Evolutionary conservation across 352 stramenopile species (phyloP), one percentile per base, ranked within the genome.

Genomic region (Phytophthora quininea): DNA sequence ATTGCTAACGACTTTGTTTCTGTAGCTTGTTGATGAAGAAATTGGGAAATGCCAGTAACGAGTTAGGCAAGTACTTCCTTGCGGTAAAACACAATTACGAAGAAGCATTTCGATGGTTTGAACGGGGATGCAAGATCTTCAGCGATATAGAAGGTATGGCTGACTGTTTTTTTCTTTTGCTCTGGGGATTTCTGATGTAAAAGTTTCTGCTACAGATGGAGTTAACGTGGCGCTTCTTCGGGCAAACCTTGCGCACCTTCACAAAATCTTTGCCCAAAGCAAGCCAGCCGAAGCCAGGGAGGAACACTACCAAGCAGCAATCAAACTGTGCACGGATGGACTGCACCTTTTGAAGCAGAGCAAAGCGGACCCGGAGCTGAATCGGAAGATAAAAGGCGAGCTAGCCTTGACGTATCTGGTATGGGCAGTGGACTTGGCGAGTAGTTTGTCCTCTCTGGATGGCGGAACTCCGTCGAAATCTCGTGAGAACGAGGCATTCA

Each of bases 1-100:
- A 71, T 43, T 19, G n/a, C 52, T 75, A 58, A 78, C 19, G 32
- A 12, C 59, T 9, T 52, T 40, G 10, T 69, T 57, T 69, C 47
- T 60, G 35, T 74, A 95, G 87, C 32, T 58, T 88, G 40, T 58
- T 96, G 54, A 92, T 96, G 84, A 96, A 94, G 62, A 96, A 96
- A 48, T 67, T 96, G 0, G 88, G 88, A n/a, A 96, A 96, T 33
- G 79, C 86, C 1, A 91, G 84, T 40, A 96, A 96, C 57, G 88
- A 96, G 60, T 62, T 92, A 1, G 88, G 86, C 19, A 96, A 96
- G 50, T 86, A 86, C 60, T 92, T 77, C 27, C 62, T 93, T 9
- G 76, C 68, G 1, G 40, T 29, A 0, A 80, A 79, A 1, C 75
- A 57, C 15, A 54, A 89, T 47, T 82, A 89, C 42, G 62, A 79